Evolutionary conservation across 164 flowering plant genomes (phyloP).

Genomic region (Vitis riparia): DNA sequence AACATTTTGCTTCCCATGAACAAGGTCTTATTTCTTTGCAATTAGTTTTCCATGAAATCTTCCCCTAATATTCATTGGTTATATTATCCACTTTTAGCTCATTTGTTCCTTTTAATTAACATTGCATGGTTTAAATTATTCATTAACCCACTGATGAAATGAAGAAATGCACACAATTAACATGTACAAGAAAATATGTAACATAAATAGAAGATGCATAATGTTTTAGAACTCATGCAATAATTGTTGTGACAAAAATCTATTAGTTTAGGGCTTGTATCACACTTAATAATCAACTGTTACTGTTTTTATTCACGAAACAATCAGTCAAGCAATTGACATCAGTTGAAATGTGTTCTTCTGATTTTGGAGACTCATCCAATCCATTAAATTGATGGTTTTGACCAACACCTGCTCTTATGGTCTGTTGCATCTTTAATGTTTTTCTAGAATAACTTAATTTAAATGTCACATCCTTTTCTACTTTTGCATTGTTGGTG

Average conservation of each 20-base stretch:
- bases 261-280: too few relatives aligned
- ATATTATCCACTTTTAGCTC: background rate
- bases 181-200: background rate
- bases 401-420: background rate
- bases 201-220: too few relatives aligned
- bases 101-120: background rate
- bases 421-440: background rate
- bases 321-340: background rate
- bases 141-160: background rate
- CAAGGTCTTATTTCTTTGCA: slow-evolving; percentile 42
- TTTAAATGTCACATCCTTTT: too few relatives aligned
- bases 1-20: slow-evolving; percentile 68
- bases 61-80: background rate
- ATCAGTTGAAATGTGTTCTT: background rate
- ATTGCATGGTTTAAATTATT: background rate
- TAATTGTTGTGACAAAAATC: background rate
- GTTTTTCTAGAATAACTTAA: background rate
- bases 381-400: background rate
- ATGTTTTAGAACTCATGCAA: too few relatives aligned
- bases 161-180: background rate
- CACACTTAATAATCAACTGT: too few relatives aligned
- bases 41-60: background rate
- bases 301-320: too few relatives aligned
- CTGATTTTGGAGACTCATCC: background rate
- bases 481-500: background rate